Conservation (phyloP, 352 stramenopile species). For the Plasmopara viticola region DNA sequence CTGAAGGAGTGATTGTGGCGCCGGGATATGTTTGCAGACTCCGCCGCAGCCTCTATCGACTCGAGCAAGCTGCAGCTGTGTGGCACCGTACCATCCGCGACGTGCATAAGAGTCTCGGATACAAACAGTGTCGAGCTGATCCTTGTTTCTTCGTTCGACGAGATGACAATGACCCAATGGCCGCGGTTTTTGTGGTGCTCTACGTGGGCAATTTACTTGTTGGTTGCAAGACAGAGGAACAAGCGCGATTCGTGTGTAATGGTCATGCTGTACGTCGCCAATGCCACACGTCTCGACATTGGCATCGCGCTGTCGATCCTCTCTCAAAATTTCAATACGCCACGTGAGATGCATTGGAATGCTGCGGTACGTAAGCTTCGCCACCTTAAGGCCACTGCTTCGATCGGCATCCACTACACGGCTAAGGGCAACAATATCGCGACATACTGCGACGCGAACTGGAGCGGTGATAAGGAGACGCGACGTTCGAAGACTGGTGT, state of each 20-base stretch:
- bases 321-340: background rate
- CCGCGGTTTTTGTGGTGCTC: too few relatives aligned
- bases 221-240: too few relatives aligned
- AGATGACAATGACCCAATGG: too few relatives aligned
- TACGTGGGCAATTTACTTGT: constrained; percentile 13
- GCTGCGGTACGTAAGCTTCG: too few relatives aligned
- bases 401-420: too few relatives aligned
- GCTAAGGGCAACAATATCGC: background rate
- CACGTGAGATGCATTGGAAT: too few relatives aligned
- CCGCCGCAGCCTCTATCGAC: constrained; percentile 24
- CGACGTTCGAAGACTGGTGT: constrained; percentile 6
- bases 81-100: too few relatives aligned
- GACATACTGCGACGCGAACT: background rate
- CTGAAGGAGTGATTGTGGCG: constrained; percentile 7
- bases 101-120: too few relatives aligned
- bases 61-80: constrained; percentile 34
- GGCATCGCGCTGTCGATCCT: background rate
- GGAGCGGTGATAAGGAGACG: background rate
- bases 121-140: too few relatives aligned
- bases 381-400: too few relatives aligned
- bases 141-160: too few relatives aligned
- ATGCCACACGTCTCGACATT: background rate
- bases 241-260: constrained; percentile 1
- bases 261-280: background rate
- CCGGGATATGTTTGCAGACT: constrained; percentile 19